Base-by-base conservation (phyloP, 345 rosid species). In the Camelina hispida region DNA sequence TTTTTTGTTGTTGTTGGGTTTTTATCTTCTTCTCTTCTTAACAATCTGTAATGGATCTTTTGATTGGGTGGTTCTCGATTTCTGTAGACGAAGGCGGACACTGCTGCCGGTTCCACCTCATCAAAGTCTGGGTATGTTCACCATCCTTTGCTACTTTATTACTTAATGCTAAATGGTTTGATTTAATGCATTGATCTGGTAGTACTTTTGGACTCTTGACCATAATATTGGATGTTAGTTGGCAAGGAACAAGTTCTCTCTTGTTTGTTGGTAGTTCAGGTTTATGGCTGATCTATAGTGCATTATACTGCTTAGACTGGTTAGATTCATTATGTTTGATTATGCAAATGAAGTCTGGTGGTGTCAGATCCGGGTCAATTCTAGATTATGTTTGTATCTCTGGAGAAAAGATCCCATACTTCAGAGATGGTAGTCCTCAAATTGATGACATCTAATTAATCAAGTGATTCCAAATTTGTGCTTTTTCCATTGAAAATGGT, bases 91-190 rank as follows among this genome's bases (percentile, higher is more conserved):
- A 85, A 86, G 58, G 66, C 83, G 59, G 91, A 85, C 60, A 68
- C 46, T 75, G 73, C 87, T 69, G 75, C 88, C 5, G 80, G 85
- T 73, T 82, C 97, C 2, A 64, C 89, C 1, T 74, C 88, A 12
- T 83, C 89, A 22, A 88, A 84, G 74, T 59, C 87, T 17, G 97
- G 97, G 96, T 89, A 83, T 59, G 81, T 58, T 76, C 20, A 46
- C 43, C 23, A 43, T 62, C 70, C 59, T 40, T 25, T 55, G 13
- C 25, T 38, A 18, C 48, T 47, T 46, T 5, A 1, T 15, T 57
- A 9, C 22, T 30, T 30, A 32, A 32, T 32, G 35, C 35, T 32
- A 32, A 32, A 7, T 3, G 3, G 15, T 17, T 55, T 30, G 34
- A 18, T 16, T 68, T 48, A 14, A 48, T 40, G 62, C 62, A 38